These are phyloP conservation scores for Hyaloscypha bicolor DNA, from an alignment of 495 filamentous ascomycete genomes.

Conservation along the genomic window DNA sequence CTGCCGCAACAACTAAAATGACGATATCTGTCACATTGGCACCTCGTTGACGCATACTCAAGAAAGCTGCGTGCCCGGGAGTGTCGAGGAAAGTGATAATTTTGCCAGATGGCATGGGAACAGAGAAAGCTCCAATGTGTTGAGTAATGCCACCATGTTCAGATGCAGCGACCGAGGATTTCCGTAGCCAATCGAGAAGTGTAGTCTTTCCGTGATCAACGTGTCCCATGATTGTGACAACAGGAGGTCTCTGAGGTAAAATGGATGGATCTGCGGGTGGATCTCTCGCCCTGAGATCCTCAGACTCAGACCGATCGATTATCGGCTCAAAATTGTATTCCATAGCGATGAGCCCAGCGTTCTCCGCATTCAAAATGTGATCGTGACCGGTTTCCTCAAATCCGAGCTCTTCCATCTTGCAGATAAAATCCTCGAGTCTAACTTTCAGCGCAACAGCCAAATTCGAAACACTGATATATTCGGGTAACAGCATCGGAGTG, in stretches of 20 bases:
- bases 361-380: constrained; percentile 86
- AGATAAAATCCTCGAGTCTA: constrained; percentile 69
- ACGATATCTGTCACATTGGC: constrained; percentile 97
- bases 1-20: constrained; percentile 92
- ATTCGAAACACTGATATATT: constrained; percentile 86
- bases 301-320: constrained; percentile 64
- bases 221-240: constrained; percentile 99
- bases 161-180: constrained; percentile 84
- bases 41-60: constrained; percentile 93
- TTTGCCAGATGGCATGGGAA: constrained; percentile 81
- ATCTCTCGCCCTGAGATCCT: constrained; percentile 75
- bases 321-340: constrained; percentile 94
- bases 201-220: constrained; percentile 99
- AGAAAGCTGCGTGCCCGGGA: constrained; percentile 92
- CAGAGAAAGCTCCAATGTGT: constrained; percentile 98
- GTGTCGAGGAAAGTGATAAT: constrained; percentile 97
- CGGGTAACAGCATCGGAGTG: constrained; percentile 77
- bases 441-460: constrained; percentile 79
- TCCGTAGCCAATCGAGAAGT: constrained; percentile 89
- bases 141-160: constrained; percentile 99
- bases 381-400: constrained; percentile 81
- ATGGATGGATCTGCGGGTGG: constrained; percentile 68
- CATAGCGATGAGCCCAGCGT: constrained; percentile 83
- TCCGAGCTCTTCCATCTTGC: constrained; percentile 75
- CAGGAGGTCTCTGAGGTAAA: constrained; percentile 78